phyloP scores from a whole-genome alignment of 2,329 filamentous ascomycete genomes.

The Lasiodiplodia sp. region DNA sequence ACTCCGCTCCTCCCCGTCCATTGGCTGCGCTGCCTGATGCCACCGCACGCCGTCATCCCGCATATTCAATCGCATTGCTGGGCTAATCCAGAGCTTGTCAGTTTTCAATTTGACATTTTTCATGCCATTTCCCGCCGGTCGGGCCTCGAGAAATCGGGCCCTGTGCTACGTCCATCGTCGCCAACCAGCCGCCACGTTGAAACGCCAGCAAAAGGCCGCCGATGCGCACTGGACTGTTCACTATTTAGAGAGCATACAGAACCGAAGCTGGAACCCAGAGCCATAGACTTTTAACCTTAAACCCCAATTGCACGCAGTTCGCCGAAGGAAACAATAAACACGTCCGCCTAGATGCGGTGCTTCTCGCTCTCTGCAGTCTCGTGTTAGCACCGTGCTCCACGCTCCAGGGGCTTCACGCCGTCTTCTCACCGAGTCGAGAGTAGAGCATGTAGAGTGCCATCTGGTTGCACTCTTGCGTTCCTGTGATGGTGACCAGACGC shows the following conservation, averaged over 20 bases:
- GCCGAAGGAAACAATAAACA: constrained; percentile 21
- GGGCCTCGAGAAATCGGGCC: background rate
- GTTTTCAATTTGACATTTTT: constrained; percentile 8
- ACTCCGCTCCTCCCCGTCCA: background rate
- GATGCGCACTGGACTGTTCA: constrained; percentile 14
- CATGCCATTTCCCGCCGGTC: constrained; percentile 15
- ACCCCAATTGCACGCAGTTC: constrained; percentile 23
- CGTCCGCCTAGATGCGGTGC: constrained; percentile 33
- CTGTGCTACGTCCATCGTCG: constrained; percentile 2
- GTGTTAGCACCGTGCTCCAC: constrained; percentile 11
- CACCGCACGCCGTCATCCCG: constrained; percentile 17
- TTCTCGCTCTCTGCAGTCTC: constrained; percentile 35
- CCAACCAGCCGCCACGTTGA: constrained; percentile 18
- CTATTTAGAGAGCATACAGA: constrained; percentile 24
- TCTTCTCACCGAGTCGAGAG: constrained; percentile 81
- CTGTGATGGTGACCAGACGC: constrained; percentile 94
- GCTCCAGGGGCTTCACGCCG: background rate
- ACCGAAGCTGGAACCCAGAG: constrained; percentile 24
- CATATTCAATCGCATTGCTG: constrained; percentile 26
- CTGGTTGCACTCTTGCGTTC: constrained; percentile 97
- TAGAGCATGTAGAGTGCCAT: constrained; percentile 99
- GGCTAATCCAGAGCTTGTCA: constrained; percentile 25
- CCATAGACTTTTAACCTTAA: constrained; percentile 30
- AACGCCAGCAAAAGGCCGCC: constrained; percentile 27
- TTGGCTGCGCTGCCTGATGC: constrained; percentile 3